These are phyloP conservation scores for Boletus pseudo-olivaceus DNA, from an alignment of 768 basidiomycete species.

Conservation along the genomic window DNA sequence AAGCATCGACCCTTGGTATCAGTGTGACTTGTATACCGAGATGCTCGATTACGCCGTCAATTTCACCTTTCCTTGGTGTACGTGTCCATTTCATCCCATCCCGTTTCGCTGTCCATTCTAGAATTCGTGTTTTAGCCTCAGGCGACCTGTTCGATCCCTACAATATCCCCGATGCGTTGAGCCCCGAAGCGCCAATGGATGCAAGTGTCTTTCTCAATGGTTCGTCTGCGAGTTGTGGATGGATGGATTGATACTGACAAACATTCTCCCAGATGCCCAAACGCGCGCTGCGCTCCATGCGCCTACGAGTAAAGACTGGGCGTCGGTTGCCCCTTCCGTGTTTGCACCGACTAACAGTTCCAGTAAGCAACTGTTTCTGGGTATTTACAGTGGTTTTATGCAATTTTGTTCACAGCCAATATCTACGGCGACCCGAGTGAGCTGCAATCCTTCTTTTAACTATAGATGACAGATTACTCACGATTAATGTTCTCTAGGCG, in stretches of 20 bases:
- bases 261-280: slow-evolving; percentile 39
- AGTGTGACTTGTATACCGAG: slow-evolving; percentile 56
- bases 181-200: neutral
- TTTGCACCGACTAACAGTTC: slow-evolving; percentile 10
- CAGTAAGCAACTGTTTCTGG: slow-evolving; percentile 12
- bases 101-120: neutral
- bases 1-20: slow-evolving; percentile 56
- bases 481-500: slow-evolving; percentile 18
- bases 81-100: neutral
- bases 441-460: neutral
- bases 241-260: slow-evolving; percentile 34
- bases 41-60: slow-evolving; percentile 67
- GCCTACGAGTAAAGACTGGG: slow-evolving; percentile 56
- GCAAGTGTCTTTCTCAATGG: neutral
- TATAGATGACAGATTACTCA: neutral
- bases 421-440: slow-evolving; percentile 31
- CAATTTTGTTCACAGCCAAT: slow-evolving; percentile 6
- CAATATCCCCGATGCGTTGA: slow-evolving; percentile 32
- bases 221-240: neutral
- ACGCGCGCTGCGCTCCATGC: slow-evolving; percentile 63
- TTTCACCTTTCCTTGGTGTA: slow-evolving; percentile 59
- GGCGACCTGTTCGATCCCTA: slow-evolving; percentile 43
- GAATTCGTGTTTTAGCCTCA: neutral
- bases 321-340: slow-evolving; percentile 17
- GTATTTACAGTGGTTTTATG: neutral